Evolutionary conservation across 495 filamentous ascomycete species (phyloP).

Genomic region (Oidiodendron maius): DNA sequence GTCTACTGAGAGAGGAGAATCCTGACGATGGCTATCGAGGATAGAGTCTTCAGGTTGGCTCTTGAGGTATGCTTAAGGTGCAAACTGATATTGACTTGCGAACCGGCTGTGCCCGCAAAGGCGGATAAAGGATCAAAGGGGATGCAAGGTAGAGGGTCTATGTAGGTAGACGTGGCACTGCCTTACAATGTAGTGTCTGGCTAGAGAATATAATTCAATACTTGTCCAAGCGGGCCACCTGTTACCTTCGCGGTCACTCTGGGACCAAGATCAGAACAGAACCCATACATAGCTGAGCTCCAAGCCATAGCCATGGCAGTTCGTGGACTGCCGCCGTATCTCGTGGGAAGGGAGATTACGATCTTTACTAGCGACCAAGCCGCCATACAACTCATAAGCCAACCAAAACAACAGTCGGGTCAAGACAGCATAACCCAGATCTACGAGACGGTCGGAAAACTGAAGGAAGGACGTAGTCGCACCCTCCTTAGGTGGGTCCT

Average conservation of each 20-base stretch:
- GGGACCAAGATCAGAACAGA: constrained; percentile 7
- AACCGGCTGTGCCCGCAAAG: too few relatives aligned
- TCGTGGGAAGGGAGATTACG: constrained; percentile 5
- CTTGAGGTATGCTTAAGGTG: too few relatives aligned
- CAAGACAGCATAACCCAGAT: constrained; percentile 6
- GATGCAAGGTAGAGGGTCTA: too few relatives aligned
- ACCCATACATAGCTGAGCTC: constrained; percentile 10
- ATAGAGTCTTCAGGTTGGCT: too few relatives aligned
- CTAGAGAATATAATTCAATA: too few relatives aligned
- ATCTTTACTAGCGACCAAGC: constrained; percentile 11
- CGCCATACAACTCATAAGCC: neutral
- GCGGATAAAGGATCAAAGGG: too few relatives aligned
- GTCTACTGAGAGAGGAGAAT: too few relatives aligned
- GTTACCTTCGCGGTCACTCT: constrained; percentile 5
- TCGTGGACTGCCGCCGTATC: constrained; percentile 3
- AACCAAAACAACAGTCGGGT: constrained; percentile 9
- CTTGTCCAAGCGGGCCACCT: neutral
- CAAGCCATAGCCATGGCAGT: constrained; percentile 10
- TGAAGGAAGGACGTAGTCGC: constrained; percentile 1
- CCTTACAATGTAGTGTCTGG: too few relatives aligned
- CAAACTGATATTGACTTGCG: too few relatives aligned
- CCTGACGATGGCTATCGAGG: too few relatives aligned
- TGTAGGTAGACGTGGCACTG: too few relatives aligned
- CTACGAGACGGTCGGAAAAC: constrained; percentile 1
- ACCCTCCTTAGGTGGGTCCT: constrained; percentile 1